phyloP scores from a whole-genome alignment of 768 basidiomycete species.

The Termitomyces sp. region DNA sequence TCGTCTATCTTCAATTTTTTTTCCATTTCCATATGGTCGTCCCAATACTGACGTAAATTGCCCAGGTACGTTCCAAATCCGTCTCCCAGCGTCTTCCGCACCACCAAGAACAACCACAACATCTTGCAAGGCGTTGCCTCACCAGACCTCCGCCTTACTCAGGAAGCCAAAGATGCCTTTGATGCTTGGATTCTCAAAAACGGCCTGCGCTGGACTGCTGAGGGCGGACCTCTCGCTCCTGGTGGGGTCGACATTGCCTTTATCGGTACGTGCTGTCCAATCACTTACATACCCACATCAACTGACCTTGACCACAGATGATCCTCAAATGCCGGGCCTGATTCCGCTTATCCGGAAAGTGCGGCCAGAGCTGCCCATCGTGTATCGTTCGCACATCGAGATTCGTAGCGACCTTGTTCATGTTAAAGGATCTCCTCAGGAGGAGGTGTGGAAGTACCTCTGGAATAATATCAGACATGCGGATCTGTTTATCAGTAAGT shows the following conservation, averaged over 20 bases:
- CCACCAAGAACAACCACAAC: conserved; percentile 94
- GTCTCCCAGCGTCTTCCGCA: conserved; percentile 85
- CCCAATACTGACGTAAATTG: neutral
- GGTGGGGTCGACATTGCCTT: conserved; percentile 87
- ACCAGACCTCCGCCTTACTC: conserved; percentile 69
- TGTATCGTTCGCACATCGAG: conserved; percentile 95
- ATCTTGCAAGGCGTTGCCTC: conserved; percentile 90
- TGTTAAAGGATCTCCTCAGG: conserved; percentile 74
- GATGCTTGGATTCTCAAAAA: conserved; percentile 90
- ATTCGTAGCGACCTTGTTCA: conserved; percentile 86
- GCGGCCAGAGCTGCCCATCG: conserved; percentile 79
- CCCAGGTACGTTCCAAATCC: conserved; percentile 83
- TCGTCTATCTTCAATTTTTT: neutral
- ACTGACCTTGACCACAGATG: conserved; percentile 36
- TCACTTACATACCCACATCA: no score
- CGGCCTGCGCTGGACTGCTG: conserved; percentile 80
- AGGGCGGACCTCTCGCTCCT: conserved; percentile 77
- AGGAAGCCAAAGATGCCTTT: conserved; percentile 73
- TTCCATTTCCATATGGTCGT: neutral
- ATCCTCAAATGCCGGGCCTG: conserved; percentile 91
- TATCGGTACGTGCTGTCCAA: conserved; percentile 54
- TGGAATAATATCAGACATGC: conserved; percentile 89
- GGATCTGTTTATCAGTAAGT: conserved; percentile 83
- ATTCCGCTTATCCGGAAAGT: conserved; percentile 89
- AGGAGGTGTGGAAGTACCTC: conserved; percentile 91